Base-by-base conservation (phyloP, 768 basidiomycete genomes). In the Podaxis carcinomalis region DNA sequence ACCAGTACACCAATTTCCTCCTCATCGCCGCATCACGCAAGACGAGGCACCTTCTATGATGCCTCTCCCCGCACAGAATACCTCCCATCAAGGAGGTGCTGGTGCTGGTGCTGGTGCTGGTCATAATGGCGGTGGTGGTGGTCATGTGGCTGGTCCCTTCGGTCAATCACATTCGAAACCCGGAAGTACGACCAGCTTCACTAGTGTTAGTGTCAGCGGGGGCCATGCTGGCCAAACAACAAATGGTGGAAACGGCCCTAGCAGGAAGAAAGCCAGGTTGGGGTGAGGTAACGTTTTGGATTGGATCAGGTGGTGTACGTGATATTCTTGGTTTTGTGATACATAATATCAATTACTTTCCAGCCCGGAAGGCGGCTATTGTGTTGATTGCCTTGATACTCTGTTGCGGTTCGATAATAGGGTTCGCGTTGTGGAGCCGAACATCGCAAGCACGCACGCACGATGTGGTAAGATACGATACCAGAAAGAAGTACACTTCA, bases 1-100 rank as follows among this genome's bases (percentile, higher is more conserved):
- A 19, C 78, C 80, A 0, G 68, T 82, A 0, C 80, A 83, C 55
- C 89, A 92, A 64, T 80, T 87, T 11, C 95, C 95, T 36, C 95
- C 95, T 0, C 87, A 87, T 42, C 80, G 95, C 32, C 85, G 94
- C 44, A 95, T 98, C 55, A 91, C 94, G 1, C 90, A 93, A 68
- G 96, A 98, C 69, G 95, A 98, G 40, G 92, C 90, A 5, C 90
- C 91, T 0, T 90, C 89, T 0, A 92, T 92, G 90, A 84, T 92
- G 75, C 87, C 87, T 25, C 70, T 84, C 19, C 83, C 84, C 19
- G 73, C 80, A 6, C 77, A 75, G 58, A 76, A 76, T 62, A 73
- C 75, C 0, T 72, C 76, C 1, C 78, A 79, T 40, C 80, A 78
- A 54, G 80, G 63, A 25, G 68, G 64, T 27, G 47, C 51, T 54